phyloP scores from a whole-genome alignment of 1,284 basidiomycete species.

The Volvariella surrecta region DNA sequence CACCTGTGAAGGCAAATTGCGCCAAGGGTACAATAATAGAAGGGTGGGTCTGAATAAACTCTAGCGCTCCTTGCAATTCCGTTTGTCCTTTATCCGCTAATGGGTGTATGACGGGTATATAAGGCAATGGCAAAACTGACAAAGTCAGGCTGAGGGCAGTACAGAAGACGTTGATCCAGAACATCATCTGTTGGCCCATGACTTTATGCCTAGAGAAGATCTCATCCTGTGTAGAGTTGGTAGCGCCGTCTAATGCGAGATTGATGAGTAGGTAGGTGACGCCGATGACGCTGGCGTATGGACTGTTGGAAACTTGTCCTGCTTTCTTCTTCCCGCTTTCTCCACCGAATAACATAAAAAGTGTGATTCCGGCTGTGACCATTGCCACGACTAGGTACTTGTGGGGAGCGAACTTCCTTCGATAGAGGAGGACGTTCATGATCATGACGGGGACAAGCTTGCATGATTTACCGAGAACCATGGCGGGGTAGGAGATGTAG shows the following conservation, averaged over 20 bases:
- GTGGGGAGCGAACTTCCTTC: conserved; percentile 83
- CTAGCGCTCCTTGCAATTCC: conserved; percentile 64
- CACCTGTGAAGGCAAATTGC: conserved; percentile 87
- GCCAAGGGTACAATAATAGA: conserved; percentile 69
- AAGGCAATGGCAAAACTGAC: conserved; percentile 61
- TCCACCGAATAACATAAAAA: conserved; percentile 88
- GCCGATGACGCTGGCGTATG: conserved; percentile 53
- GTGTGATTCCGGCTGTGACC: conserved; percentile 88
- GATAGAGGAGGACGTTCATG: conserved; percentile 90
- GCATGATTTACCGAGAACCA: conserved; percentile 98
- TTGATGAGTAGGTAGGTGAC: conserved; percentile 77
- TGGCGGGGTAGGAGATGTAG: conserved; percentile 97
- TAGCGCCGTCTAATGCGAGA: conserved; percentile 86
- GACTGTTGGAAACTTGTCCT: conserved; percentile 20
- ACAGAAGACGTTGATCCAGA: conserved; percentile 89
- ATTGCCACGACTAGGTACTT: conserved; percentile 91
- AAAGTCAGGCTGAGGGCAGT: conserved; percentile 61
- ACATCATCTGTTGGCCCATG: conserved; percentile 98
- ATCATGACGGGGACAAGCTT: conserved; percentile 96
- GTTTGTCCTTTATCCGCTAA: conserved; percentile 20
- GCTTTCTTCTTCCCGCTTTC: conserved; percentile 38
- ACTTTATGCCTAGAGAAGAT: conserved; percentile 78
- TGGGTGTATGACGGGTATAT: conserved; percentile 71
- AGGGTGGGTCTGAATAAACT: conserved; percentile 78
- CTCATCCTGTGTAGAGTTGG: conserved; percentile 98